Evolutionary conservation across 257 asterid species (phyloP), one percentile per base, ranked within the genome.

Genomic region (Osmanthus fragrans): DNA sequence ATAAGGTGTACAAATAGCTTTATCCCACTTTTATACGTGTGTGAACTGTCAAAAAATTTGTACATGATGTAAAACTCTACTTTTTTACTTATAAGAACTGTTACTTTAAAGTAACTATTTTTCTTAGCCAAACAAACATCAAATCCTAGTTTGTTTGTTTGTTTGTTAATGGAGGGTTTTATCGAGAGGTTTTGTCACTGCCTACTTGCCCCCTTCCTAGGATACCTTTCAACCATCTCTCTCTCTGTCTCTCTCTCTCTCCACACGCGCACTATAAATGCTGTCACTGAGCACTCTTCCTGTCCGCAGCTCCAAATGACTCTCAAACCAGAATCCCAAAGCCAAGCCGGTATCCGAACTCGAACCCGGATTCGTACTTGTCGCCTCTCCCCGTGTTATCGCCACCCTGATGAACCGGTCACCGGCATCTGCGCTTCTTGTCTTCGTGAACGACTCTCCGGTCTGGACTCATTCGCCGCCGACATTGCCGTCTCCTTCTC

Each of bases 371-470:
- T 79, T 76, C 89, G 89, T 58, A 75, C 87, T 66, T 89, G 96
- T 83, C 95, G 94, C 79, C 82, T 73, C 60, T 85, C 97, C 74
- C 82, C 96, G 30, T 96, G 99, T 72, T 83, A 84, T 89, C 97
- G 96, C 80, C 98, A 96, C 82, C 97, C 96, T 2, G 86, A 86
- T 71, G 97, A 93, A 51, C 90, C 96, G 3, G 73, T 81, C 77
- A 83, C 96, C 77, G 99, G 99, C 67, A 90, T 96, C 79, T 96
- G 99, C 87, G 94, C 99, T 45, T 86, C 98, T 0, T 96, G 99
- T 83, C 90, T 96, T 75, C 92, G 98, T 3, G 98, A 96, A 18
- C 99, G 98, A 70, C 97, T 96, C 81, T 86, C 89, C 70, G 91
- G 90, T 29, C 91, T 96, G 73, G 97, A 94, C 74, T 45, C 88